Evolutionary conservation across 2,329 filamentous ascomycete genomes (phyloP).

Genomic region (Hypoxylon sp.): DNA sequence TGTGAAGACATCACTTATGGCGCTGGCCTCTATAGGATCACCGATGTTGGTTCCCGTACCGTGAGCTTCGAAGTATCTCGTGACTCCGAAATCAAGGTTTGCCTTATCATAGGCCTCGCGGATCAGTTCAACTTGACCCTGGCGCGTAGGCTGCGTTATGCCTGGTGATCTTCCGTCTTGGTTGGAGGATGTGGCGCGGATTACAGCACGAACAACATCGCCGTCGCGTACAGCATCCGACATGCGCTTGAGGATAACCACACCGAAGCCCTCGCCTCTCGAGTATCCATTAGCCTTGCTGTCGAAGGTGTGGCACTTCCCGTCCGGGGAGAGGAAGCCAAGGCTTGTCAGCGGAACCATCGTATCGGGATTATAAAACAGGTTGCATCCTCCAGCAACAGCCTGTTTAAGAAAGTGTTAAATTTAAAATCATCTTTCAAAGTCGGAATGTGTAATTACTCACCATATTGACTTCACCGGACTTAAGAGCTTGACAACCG

Average conservation of each 20-base stretch:
- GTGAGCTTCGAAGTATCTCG: conserved; percentile 44
- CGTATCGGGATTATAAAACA: too few relatives aligned
- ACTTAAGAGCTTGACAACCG: conserved; percentile 9
- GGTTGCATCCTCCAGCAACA: too few relatives aligned
- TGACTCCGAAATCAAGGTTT: conserved; percentile 40
- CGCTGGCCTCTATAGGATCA: conserved; percentile 41
- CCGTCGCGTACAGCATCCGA: conserved; percentile 52
- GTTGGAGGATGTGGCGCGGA: conserved; percentile 51
- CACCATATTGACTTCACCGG: conserved; percentile 16
- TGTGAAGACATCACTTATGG: conserved; percentile 33
- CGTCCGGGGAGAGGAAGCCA: conserved; percentile 33
- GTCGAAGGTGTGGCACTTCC: conserved; percentile 49
- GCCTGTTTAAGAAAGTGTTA: too few relatives aligned
- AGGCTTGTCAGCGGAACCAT: too few relatives aligned
- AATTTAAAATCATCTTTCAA: too few relatives aligned
- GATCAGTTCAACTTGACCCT: conserved; percentile 50
- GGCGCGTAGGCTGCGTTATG: conserved; percentile 55
- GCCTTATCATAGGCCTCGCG: conserved; percentile 46
- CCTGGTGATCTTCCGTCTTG: conserved; percentile 55
- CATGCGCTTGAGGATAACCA: conserved; percentile 54
- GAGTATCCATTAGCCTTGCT: conserved; percentile 57
- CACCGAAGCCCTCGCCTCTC: conserved; percentile 57
- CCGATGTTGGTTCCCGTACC: conserved; percentile 41
- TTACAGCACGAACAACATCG: conserved; percentile 49
- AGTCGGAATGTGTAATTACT: too few relatives aligned